phyloP scores from a whole-genome alignment of 192 early-diverging fungal species.

The Coemansia sp. region DNA sequence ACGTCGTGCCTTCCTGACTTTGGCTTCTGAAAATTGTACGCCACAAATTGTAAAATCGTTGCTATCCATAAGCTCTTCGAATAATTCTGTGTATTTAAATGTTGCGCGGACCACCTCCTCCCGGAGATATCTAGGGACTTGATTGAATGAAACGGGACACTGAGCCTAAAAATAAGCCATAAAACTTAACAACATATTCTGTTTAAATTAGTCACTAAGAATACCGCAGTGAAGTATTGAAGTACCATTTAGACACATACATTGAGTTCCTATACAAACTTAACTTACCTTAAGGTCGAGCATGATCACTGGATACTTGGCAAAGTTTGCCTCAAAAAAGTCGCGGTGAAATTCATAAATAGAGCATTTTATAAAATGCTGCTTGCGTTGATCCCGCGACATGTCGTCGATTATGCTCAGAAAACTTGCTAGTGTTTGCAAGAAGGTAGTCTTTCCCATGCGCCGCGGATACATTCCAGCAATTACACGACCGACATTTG shows the following conservation, averaged over 20 bases:
- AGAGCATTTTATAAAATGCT: neutral
- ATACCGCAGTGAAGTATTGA: neutral
- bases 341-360: slow-evolving; percentile 3
- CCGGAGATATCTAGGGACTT: neutral
- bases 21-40: too few species aligned
- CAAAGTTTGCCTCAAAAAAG: slow-evolving; percentile 8
- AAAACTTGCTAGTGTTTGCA: slow-evolving; percentile 2
- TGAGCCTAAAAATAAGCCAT: neutral
- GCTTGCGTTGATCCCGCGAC: neutral
- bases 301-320: slow-evolving; percentile 6
- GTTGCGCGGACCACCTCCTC: neutral
- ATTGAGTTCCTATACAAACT: neutral
- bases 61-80: too few species aligned
- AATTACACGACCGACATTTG: neutral
- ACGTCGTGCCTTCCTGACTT: neutral
- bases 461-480: slow-evolving; percentile 8
- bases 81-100: neutral
- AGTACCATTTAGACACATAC: too few species aligned
- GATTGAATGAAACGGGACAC: neutral
- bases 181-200: too few species aligned
- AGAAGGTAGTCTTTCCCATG: slow-evolving; percentile 6
- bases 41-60: too few species aligned
- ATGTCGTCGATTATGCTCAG: neutral
- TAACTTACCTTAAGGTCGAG: slow-evolving; percentile 12
- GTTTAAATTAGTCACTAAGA: neutral